Evolutionary conservation across 1,139 yeast genomes (phyloP).

Genomic region (Kluyveromyces sp.): DNA sequence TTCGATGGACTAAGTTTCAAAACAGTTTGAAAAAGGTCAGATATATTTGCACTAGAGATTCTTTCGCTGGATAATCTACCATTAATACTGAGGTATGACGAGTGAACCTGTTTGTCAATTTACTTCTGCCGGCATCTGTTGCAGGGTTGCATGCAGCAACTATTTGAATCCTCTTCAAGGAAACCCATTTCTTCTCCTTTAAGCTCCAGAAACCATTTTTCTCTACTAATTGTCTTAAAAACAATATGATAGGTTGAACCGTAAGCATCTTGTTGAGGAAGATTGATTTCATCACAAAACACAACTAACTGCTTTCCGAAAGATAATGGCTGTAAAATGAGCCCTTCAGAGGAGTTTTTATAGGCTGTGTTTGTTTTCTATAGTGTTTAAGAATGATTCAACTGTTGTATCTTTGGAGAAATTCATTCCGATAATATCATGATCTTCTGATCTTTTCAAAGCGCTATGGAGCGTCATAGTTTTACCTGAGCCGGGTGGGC

Average conservation of each 20-base stretch:
- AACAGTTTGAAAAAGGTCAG: conserved; percentile 45
- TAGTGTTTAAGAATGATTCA: conserved; percentile 47
- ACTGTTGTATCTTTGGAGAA: conserved; percentile 81
- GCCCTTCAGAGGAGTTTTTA: conserved; percentile 44
- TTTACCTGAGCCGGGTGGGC: conserved; percentile 98
- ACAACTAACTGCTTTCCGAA: conserved; percentile 70
- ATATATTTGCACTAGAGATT: conserved; percentile 64
- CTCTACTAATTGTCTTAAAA: conserved; percentile 70
- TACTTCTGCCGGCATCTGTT: conserved; percentile 65
- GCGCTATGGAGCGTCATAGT: conserved; percentile 83
- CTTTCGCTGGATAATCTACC: conserved; percentile 74
- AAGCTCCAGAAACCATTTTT: conserved; percentile 72
- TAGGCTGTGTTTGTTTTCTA: conserved; percentile 69
- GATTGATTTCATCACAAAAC: conserved; percentile 87
- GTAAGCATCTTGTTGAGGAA: conserved; percentile 67
- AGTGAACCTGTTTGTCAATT: conserved; percentile 54
- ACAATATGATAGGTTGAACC: conserved; percentile 71
- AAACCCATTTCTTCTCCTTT: conserved; percentile 57
- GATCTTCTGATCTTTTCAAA: conserved; percentile 47
- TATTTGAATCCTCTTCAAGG: conserved; percentile 59
- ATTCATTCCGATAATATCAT: conserved; percentile 63
- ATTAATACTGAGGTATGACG: conserved; percentile 60
- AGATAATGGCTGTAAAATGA: conserved; percentile 49
- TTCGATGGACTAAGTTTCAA: conserved; percentile 58
- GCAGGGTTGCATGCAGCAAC: conserved; percentile 97